phyloP scores from a whole-genome alignment of 805 yeast species.

The Kazachstania taianensis region DNA sequence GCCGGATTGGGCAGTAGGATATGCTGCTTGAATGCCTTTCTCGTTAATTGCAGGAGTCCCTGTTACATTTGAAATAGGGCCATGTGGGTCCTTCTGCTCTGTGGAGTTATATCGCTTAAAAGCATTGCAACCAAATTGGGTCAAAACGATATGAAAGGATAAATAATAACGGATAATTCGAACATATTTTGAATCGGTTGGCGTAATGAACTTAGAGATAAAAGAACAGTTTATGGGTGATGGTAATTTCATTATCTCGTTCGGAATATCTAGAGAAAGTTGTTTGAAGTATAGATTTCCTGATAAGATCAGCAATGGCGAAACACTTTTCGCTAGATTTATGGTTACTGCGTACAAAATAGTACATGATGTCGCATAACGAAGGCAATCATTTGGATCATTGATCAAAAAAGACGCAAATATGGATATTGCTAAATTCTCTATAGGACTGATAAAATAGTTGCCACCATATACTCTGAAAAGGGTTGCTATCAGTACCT shows the following conservation, averaged over 20 bases:
- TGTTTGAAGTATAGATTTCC: neutral
- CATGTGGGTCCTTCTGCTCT: too few relatives aligned
- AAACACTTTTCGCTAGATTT: constrained; percentile 10
- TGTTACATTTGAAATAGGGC: too few relatives aligned
- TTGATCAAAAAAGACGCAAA: constrained; percentile 28
- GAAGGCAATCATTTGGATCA: constrained; percentile 22
- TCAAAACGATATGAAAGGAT: constrained; percentile 24
- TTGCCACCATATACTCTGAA: constrained; percentile 14
- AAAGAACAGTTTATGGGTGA: neutral
- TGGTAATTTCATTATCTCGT: neutral
- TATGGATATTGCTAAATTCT: constrained; percentile 23
- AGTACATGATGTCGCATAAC: constrained; percentile 24
- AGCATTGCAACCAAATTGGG: constrained; percentile 12
- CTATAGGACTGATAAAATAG: constrained; percentile 18
- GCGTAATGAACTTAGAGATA: neutral
- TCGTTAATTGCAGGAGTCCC: too few relatives aligned
- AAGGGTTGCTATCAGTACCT: constrained; percentile 14
- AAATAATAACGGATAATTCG: constrained; percentile 10
- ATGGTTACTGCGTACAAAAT: constrained; percentile 19
- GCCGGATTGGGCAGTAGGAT: too few relatives aligned
- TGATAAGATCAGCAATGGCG: constrained; percentile 2
- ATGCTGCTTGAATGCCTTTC: too few relatives aligned
- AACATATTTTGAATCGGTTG: constrained; percentile 1
- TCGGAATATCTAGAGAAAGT: too few relatives aligned
- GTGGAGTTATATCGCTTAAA: too few relatives aligned